Conservation (phyloP, 2,329 filamentous ascomycete genomes). For the Penicillium brevicompactum region DNA sequence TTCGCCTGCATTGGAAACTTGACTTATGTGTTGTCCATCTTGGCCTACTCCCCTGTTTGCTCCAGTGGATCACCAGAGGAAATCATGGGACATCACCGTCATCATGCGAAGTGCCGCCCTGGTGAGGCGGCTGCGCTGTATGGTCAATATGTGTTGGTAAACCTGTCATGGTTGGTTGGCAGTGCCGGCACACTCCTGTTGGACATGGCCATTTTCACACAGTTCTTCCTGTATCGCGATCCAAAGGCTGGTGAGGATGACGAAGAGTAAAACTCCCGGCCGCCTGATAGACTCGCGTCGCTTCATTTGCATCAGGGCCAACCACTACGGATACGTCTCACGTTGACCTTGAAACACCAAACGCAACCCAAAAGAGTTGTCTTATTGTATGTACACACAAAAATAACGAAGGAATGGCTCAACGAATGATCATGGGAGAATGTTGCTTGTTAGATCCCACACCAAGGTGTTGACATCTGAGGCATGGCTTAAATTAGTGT, state of each 20-base stretch:
- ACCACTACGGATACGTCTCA: no score
- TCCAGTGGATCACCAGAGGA: slow-evolving; percentile 25
- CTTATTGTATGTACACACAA: background rate
- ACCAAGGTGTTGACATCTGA: background rate
- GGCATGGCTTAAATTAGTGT: background rate
- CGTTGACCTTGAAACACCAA: no score
- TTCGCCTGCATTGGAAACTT: slow-evolving; percentile 95
- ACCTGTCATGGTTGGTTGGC: slow-evolving; percentile 86
- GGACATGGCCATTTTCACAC: slow-evolving; percentile 83
- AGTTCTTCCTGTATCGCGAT: slow-evolving; percentile 82
- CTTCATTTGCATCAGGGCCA: no score
- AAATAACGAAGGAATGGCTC: background rate
- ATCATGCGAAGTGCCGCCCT: slow-evolving; percentile 54
- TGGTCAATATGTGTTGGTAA: slow-evolving; percentile 80
- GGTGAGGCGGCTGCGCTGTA: slow-evolving; percentile 72
- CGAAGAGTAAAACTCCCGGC: slow-evolving; percentile 5
- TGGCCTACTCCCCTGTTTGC: slow-evolving; percentile 83
- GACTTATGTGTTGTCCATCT: slow-evolving; percentile 88
- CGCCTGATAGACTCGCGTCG: no score
- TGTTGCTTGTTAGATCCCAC: background rate
- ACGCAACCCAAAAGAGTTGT: background rate
- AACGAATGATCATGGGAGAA: background rate
- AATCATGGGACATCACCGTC: slow-evolving; percentile 7
- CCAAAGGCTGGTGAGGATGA: slow-evolving; percentile 25
- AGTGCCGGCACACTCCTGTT: slow-evolving; percentile 84